Evolutionary conservation across 129 eudicot species (phyloP).

Genomic region (Erigeron canadensis): DNA sequence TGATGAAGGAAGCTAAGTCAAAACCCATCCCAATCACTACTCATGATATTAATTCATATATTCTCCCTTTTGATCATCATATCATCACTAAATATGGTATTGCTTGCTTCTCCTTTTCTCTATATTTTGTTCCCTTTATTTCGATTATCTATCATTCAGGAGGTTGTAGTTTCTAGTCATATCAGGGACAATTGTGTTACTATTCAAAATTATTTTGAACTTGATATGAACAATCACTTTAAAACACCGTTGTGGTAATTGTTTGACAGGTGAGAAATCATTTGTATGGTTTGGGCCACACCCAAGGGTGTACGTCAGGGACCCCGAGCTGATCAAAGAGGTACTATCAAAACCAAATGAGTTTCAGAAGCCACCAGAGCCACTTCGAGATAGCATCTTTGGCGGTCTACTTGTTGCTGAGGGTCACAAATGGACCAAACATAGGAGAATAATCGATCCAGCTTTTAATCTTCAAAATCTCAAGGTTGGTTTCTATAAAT

Average conservation of each 20-base stretch:
- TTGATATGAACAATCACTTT: neutral
- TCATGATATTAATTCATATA: slow-evolving; percentile 30
- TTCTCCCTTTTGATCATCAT: slow-evolving; percentile 33
- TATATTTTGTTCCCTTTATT: neutral
- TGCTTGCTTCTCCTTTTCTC: neutral
- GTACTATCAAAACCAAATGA: slow-evolving; percentile 50
- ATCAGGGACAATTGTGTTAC: too few species aligned
- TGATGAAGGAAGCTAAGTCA: slow-evolving; percentile 22
- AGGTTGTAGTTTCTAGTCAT: too few species aligned
- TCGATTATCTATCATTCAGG: neutral
- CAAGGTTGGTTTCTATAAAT: slow-evolving; percentile 27
- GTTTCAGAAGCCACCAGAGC: slow-evolving; percentile 49
- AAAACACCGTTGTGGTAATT: neutral
- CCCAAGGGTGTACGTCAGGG: slow-evolving; percentile 55
- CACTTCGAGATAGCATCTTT: slow-evolving; percentile 35
- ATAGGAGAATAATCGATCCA: slow-evolving; percentile 48
- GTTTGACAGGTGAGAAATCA: slow-evolving; percentile 48
- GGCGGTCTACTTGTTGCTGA: slow-evolving; percentile 44
- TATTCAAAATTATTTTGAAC: too few species aligned
- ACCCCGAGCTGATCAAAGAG: slow-evolving; percentile 58
- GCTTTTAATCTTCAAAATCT: slow-evolving; percentile 53
- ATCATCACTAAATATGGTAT: slow-evolving; percentile 44
- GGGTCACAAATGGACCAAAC: slow-evolving; percentile 62
- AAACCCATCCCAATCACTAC: slow-evolving; percentile 34
- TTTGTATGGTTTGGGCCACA: slow-evolving; percentile 51